Evolutionary conservation across 2,329 filamentous ascomycete species (phyloP).

Genomic region (Monascus ruber): DNA sequence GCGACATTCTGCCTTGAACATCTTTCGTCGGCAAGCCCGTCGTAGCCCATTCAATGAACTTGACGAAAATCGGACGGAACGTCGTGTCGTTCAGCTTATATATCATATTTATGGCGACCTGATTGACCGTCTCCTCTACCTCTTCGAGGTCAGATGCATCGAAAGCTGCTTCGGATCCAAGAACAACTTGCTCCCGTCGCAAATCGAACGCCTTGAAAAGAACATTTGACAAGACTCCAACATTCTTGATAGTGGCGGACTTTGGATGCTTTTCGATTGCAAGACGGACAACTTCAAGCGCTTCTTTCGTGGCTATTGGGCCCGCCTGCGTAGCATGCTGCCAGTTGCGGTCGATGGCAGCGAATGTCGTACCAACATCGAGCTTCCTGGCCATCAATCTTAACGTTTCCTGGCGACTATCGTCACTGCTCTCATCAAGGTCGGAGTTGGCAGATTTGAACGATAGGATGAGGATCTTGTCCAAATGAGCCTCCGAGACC

Average conservation of each 20-base stretch:
- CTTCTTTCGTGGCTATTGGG: slow-evolving; percentile 55
- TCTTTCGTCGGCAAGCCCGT: slow-evolving; percentile 53
- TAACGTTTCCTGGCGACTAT: slow-evolving; percentile 57
- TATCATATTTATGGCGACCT: slow-evolving; percentile 74
- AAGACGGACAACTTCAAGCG: slow-evolving; percentile 56
- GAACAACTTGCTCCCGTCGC: slow-evolving; percentile 28
- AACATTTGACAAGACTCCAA: slow-evolving; percentile 53
- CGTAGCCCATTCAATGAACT: slow-evolving; percentile 71
- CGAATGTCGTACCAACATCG: slow-evolving; percentile 64
- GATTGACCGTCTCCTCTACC: slow-evolving; percentile 56
- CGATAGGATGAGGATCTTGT: slow-evolving; percentile 59
- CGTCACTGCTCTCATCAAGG: slow-evolving; percentile 51
- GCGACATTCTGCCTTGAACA: slow-evolving; percentile 43
- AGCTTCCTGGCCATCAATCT: slow-evolving; percentile 65
- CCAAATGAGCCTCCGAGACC: slow-evolving; percentile 64
- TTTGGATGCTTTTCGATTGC: slow-evolving; percentile 71
- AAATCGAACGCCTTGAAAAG: slow-evolving; percentile 44
- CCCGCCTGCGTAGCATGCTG: slow-evolving; percentile 50
- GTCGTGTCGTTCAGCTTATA: slow-evolving; percentile 92
- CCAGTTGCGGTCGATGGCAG: slow-evolving; percentile 64
- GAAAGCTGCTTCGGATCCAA: slow-evolving; percentile 22
- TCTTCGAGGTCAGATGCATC: slow-evolving; percentile 40
- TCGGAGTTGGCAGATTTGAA: slow-evolving; percentile 56
- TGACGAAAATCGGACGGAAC: slow-evolving; percentile 83
- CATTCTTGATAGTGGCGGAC: slow-evolving; percentile 63